Evolutionary conservation across 306 rosid genomes (phyloP).

Genomic region (Cyamopsis tetragonoloba): DNA sequence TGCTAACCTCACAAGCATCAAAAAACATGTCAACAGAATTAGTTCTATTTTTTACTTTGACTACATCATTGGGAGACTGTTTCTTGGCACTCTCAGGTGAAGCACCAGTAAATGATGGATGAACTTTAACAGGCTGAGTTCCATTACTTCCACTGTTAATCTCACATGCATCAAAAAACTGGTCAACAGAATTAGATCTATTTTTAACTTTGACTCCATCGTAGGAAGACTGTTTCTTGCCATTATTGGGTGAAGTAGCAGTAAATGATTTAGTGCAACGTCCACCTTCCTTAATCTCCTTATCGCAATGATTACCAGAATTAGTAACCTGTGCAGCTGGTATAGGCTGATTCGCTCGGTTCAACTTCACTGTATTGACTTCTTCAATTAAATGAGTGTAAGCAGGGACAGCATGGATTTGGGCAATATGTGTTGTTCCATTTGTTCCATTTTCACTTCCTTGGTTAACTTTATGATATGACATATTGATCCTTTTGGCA

Average conservation of each 20-base stretch:
- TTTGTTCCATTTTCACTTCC: slow-evolving; percentile 49
- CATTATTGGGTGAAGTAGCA: slow-evolving; percentile 37
- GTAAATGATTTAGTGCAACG: slow-evolving; percentile 12
- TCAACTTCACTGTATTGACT: slow-evolving; percentile 36
- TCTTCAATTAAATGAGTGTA: slow-evolving; percentile 65
- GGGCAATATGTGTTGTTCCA: slow-evolving; percentile 53
- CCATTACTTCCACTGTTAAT: slow-evolving; percentile 41
- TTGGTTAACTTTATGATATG: slow-evolving; percentile 62
- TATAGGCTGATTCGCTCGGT: slow-evolving; percentile 31
- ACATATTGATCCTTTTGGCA: slow-evolving; percentile 53
- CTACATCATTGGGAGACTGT: slow-evolving; percentile 39
- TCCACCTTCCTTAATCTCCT: slow-evolving; percentile 26
- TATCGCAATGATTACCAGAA: slow-evolving; percentile 18
- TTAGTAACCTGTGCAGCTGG: slow-evolving; percentile 29
- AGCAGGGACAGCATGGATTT: slow-evolving; percentile 62
- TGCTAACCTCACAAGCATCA: slow-evolving; percentile 44
- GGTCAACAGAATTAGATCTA: slow-evolving; percentile 36
- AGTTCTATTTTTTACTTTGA: slow-evolving; percentile 34
- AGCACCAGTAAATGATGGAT: slow-evolving; percentile 26
- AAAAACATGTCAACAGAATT: slow-evolving; percentile 39
- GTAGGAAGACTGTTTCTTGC: slow-evolving; percentile 40
- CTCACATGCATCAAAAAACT: slow-evolving; percentile 47
- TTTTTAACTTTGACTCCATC: slow-evolving; percentile 35
- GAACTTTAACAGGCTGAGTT: slow-evolving; percentile 20
- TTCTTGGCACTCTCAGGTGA: slow-evolving; percentile 37